Evolutionary conservation across 1,284 basidiomycete genomes (phyloP), one percentile per base, ranked within the genome.

Genomic region (Cutaneotrichosporon cutaneum): DNA sequence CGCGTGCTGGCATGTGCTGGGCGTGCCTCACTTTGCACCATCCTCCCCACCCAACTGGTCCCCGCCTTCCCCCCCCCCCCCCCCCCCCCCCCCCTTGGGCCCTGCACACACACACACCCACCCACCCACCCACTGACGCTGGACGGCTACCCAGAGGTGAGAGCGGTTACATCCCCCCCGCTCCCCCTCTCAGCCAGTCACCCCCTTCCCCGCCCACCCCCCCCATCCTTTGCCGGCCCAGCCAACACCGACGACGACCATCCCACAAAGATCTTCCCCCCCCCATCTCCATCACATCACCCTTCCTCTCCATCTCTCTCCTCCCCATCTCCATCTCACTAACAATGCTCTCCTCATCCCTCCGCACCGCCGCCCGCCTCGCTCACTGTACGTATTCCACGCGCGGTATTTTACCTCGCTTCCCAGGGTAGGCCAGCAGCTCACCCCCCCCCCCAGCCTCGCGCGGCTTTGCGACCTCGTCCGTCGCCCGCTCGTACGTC

Each of bases 381-480:
- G 68, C 68, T 53, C 71, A 68, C 61, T 62, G 68, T 71, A 55
- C 16, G 39, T 42, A 18, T 30, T 30, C 39, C 35, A 36, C 9
- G 11, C 35, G 2, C n/a, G n/a, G n/a, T 42, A 3, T 39, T 51
- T 32, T 51, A 51, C 26, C 54, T 55, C 14, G 47, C 27, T n/a
- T 22, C 4, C 36, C 4, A 21, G 16, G 13, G 33, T 22, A 39
- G 21, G 8, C n/a, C n/a, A n/a, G n/a, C n/a, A n/a, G n/a, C n/a
- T n/a, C n/a, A n/a, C n/a, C n/a, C n/a, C n/a, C n/a, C n/a, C n/a
- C n/a, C 36, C 33, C 50, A 58, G 57, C 47, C 11, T 27, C 70
- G 35, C 68, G 77, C 56, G 60, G 87, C 68, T 92, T 94, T 83
- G 88, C 90, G 53, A 85, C 86, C 72, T 90, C 91, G 71, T 24